These are phyloP conservation scores for Heliocybe sulcata DNA, from an alignment of 1,284 basidiomycete genomes.

Conservation along the genomic window DNA sequence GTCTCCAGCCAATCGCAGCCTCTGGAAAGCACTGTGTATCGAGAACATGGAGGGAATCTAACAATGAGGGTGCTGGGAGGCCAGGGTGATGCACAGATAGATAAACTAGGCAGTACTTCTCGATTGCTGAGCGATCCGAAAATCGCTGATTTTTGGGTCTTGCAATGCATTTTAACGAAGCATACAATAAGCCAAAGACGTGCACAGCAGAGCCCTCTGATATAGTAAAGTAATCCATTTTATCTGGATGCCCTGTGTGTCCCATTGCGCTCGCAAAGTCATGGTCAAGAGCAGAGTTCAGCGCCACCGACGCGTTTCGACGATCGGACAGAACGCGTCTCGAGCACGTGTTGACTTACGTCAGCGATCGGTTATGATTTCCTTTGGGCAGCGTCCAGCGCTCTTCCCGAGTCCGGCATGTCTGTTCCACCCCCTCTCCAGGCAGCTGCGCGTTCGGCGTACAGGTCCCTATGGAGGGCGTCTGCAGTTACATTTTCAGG, in stretches of 20 bases:
- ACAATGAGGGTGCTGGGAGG: no score
- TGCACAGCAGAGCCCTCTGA: not conserved
- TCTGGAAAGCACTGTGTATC: no score
- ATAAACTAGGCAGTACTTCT: no score
- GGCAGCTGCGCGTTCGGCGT: conserved; percentile 59
- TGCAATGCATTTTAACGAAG: no score
- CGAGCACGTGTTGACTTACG: not conserved
- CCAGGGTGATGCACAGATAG: no score
- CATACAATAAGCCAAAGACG: no score
- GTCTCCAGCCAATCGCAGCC: not conserved
- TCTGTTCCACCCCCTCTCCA: conserved; percentile 15
- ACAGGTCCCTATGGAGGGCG: conserved; percentile 60
- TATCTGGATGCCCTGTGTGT: not conserved
- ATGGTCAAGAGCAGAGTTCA: not conserved
- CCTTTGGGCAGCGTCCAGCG: not conserved
- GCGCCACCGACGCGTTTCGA: conserved; percentile 1
- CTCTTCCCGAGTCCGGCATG: not conserved
- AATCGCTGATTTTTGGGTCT: no score
- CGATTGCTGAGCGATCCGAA: no score
- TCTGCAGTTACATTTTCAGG: conserved; percentile 61
- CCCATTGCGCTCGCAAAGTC: no score
- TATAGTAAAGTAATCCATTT: not conserved
- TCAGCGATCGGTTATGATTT: not conserved
- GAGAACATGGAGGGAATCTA: no score
- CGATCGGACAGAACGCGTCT: conserved; percentile 1